phyloP scores from a whole-genome alignment of 176 grass and related monocot species.

The Eleusine coracana region DNA sequence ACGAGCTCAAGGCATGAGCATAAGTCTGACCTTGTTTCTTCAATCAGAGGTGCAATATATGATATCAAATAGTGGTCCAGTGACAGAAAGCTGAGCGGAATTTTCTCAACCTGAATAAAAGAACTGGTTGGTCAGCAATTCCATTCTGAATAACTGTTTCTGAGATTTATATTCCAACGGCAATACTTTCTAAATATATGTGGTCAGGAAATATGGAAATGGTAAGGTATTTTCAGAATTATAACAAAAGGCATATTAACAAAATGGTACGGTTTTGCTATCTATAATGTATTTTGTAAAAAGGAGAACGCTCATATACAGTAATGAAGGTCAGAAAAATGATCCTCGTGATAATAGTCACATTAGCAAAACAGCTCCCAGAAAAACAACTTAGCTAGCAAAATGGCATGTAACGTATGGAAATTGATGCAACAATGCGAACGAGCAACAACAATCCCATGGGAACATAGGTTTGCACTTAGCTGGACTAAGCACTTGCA shows the following conservation, averaged over 20 bases:
- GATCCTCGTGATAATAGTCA: background rate
- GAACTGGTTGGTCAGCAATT: background rate
- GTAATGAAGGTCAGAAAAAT: too few species aligned
- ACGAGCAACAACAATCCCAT: background rate
- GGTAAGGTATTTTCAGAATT: background rate
- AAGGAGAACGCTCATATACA: background rate
- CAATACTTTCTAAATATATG: background rate
- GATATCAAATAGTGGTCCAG: constrained; percentile 50
- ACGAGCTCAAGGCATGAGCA: constrained; percentile 62
- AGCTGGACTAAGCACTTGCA: background rate
- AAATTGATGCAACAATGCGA: background rate
- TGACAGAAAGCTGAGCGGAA: constrained; percentile 57
- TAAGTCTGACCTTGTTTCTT: constrained; percentile 70
- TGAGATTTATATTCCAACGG: background rate
- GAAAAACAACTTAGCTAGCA: background rate
- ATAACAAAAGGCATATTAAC: background rate
- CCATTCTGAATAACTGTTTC: background rate
- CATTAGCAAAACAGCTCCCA: background rate
- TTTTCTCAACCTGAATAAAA: constrained; percentile 53
- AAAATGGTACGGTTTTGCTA: background rate
- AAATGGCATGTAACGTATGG: background rate
- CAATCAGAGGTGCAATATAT: constrained; percentile 57
- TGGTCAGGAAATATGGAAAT: background rate
- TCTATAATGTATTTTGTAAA: background rate
- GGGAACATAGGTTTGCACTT: too few species aligned